phyloP scores from a whole-genome alignment of 495 filamentous ascomycete genomes.

The Bacidia rubella region DNA sequence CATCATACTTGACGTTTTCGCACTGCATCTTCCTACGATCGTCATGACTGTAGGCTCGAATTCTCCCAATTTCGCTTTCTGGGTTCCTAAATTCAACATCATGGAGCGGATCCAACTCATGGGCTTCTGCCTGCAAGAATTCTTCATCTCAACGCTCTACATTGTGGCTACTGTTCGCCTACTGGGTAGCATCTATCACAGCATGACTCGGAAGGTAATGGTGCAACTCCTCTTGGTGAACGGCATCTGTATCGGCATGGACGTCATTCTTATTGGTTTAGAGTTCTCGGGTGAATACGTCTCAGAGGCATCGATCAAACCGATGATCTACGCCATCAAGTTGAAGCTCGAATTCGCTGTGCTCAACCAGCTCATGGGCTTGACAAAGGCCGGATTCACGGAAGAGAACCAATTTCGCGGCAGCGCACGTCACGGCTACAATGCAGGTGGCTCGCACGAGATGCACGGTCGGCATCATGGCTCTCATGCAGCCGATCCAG shows the following conservation, averaged over 20 bases:
- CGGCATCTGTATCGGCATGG: slow-evolving; percentile 25
- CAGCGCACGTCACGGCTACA: neutral
- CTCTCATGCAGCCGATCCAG: neutral
- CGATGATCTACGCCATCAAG: slow-evolving; percentile 35
- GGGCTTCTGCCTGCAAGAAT: slow-evolving; percentile 32
- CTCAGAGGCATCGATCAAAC: slow-evolving; percentile 30
- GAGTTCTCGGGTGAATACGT: slow-evolving; percentile 26
- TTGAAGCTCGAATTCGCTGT: slow-evolving; percentile 36
- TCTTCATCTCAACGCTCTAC: slow-evolving; percentile 30
- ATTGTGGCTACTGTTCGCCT: slow-evolving; percentile 26
- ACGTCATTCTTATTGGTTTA: slow-evolving; percentile 22
- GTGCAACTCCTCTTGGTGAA: slow-evolving; percentile 31
- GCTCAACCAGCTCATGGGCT: slow-evolving; percentile 26
- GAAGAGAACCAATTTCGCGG: slow-evolving; percentile 4
- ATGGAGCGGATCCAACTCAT: slow-evolving; percentile 27
- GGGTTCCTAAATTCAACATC: slow-evolving; percentile 9
- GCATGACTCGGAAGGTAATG: slow-evolving; percentile 22
- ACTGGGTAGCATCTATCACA: slow-evolving; percentile 20
- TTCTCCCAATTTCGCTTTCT: slow-evolving; percentile 4
- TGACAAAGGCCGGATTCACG: slow-evolving; percentile 16
- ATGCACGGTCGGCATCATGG: neutral
- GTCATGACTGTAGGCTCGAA: slow-evolving; percentile 14
- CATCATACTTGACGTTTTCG: slow-evolving; percentile 14
- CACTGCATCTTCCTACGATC: slow-evolving; percentile 11
- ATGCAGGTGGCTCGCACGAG: neutral